These are phyloP conservation scores for Eimeria tenella DNA, from an alignment of 169 alveolate species.

Conservation along the genomic window DNA sequence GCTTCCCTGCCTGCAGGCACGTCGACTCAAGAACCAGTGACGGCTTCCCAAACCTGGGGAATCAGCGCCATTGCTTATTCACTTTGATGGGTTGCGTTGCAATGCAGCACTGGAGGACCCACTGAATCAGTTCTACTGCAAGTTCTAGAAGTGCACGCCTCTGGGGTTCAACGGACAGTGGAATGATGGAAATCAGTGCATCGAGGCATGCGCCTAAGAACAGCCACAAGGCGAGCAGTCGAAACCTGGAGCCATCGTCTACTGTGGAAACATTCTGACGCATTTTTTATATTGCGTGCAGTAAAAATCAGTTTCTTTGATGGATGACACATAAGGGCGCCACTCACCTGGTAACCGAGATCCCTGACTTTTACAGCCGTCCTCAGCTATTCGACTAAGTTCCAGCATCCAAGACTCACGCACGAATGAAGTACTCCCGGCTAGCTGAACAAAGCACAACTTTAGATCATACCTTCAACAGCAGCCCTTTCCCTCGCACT, in stretches of 20 bases:
- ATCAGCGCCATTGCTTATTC: not conserved
- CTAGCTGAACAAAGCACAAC: conserved; percentile 16
- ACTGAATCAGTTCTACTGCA: conserved; percentile 48
- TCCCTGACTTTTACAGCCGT: conserved; percentile 15
- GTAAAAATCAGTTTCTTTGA: too few relatives aligned
- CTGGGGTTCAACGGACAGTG: conserved; percentile 34
- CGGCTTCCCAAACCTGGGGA: not conserved
- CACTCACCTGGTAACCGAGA: conserved; percentile 49
- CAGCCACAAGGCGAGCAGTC: not conserved
- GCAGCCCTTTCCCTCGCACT: not conserved
- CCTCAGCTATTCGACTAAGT: conserved; percentile 55
- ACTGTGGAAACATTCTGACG: not conserved
- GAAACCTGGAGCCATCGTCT: not conserved
- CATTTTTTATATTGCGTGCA: too few relatives aligned
- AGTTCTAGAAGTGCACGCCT: conserved; percentile 60
- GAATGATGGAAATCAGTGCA: conserved; percentile 51
- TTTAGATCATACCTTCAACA: not conserved
- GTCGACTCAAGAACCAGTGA: too few relatives aligned
- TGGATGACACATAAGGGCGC: not conserved
- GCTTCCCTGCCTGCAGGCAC: conserved; percentile 55
- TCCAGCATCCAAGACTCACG: conserved; percentile 68
- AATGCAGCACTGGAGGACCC: not conserved
- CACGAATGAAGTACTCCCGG: conserved; percentile 33
- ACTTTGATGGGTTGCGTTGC: not conserved
- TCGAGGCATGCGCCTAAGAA: conserved; percentile 62